Evolutionary conservation across 306 rosid genomes (phyloP).

Genomic region (Astragalus glycyphyllos): DNA sequence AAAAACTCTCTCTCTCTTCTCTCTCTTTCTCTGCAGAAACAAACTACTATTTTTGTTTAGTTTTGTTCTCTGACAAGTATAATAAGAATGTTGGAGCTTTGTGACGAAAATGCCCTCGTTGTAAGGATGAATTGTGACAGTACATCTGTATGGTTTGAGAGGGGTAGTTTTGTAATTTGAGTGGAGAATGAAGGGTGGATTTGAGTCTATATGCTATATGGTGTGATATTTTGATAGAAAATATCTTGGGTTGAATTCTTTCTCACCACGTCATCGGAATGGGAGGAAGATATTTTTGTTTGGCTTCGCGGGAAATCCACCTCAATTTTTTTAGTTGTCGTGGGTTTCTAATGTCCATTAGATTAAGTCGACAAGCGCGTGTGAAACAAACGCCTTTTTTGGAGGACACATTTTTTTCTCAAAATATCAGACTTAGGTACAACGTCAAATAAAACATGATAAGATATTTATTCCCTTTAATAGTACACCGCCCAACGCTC

Average conservation of each 20-base stretch:
- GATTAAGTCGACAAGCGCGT: background rate
- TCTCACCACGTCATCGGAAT: constrained; percentile 33
- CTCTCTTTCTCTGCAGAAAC: background rate
- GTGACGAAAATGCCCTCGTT: background rate
- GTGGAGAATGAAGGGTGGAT: background rate
- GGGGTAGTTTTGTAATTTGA: background rate
- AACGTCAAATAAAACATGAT: too few relatives aligned
- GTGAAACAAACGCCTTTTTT: background rate
- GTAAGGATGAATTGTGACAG: background rate
- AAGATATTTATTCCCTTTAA: too few relatives aligned
- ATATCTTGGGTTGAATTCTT: constrained; percentile 31
- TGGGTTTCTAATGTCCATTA: background rate
- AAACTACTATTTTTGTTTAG: background rate
- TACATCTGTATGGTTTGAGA: too few relatives aligned
- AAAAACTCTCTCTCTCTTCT: background rate
- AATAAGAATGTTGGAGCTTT: constrained; percentile 13
- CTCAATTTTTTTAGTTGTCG: background rate
- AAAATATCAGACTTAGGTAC: too few relatives aligned
- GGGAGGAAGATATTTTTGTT: background rate
- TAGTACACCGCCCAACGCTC: too few relatives aligned
- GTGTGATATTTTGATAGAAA: constrained; percentile 27
- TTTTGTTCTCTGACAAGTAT: constrained; percentile 19
- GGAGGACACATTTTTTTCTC: too few relatives aligned
- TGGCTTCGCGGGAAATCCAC: background rate
- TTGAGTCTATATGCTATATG: background rate